Base-by-base conservation (phyloP, 208 protist genomes). In the Leishmania braziliensis region DNA sequence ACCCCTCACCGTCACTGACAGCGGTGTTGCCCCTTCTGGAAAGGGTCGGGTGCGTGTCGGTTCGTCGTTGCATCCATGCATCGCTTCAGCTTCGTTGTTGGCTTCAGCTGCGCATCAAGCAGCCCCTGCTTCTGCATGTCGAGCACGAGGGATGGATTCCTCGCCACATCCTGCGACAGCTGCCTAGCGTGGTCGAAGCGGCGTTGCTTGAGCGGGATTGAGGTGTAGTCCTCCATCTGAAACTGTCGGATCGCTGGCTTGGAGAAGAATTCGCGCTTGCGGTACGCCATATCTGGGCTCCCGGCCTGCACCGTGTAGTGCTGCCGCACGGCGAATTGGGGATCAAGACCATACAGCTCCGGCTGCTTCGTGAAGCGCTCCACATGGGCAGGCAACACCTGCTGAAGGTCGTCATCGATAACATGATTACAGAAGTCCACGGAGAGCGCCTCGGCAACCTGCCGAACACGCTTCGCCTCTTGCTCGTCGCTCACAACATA, bases 221-320 rank as follows among this genome's bases (percentile, higher is more conserved):
- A 84, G 20, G 93, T 39, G 36, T 39, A 95, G 78, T 97, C 89
- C 79, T 97, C 93, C 87, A 92, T 89, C 80, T 93, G 89, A 81
- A 97, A 97, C 43, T 95, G 87, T 20, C 84, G 43, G 16, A 86
- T 72, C 20, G 84, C 87, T 26, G 90, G 91, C 43, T 91, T 89
- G 29, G 86, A 90, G 83, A 96, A 95, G 78, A 97, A 95, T 76
- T 97, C 92, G 26, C 91, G 89, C 82, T 86, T 87, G 50, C 85
- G 81, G 78, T 93, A 92, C 18, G 91, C 84, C 77, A 91, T 82
- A 56, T 97, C 91, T 14, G 92, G 92, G 82, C 93, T 95, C 66
- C 96, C 94, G 23, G 77, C 79, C 74, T 95, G 92, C 63, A 94
- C 79, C 79, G 92, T 90, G 84, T 95, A 95, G 80, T 96, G 92